A percentile compares a stretch with the other conserved stretches of the same genome.
phyloP scores from a whole-genome alignment of 2,329 filamentous ascomycete species.

The Cytospora chrysosperma region DNA sequence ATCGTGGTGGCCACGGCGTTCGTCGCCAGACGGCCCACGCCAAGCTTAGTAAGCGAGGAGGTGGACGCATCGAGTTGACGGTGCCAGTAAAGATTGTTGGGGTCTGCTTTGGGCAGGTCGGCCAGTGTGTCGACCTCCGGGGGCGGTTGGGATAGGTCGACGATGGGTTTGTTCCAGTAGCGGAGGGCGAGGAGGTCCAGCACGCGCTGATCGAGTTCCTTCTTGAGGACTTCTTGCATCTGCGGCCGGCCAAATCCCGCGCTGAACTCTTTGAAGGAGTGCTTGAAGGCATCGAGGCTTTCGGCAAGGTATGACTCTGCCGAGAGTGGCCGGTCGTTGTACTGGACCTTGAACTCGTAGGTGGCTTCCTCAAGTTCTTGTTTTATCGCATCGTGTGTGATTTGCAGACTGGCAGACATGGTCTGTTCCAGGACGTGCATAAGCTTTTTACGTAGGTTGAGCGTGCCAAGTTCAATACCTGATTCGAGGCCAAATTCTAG shows the following conservation, averaged over 20 bases:
- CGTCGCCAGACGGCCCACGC: slow-evolving; percentile 88
- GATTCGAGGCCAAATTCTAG: slow-evolving; percentile 73
- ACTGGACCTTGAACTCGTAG: slow-evolving; percentile 99
- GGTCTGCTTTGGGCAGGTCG: slow-evolving; percentile 80
- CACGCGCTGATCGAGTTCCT: slow-evolving; percentile 90
- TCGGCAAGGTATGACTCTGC: slow-evolving; percentile 97
- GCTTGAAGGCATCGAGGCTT: slow-evolving; percentile 93
- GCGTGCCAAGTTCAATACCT: slow-evolving; percentile 76
- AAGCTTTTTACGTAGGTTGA: slow-evolving; percentile 86
- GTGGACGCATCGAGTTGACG: slow-evolving; percentile 91
- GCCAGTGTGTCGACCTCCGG: slow-evolving; percentile 70
- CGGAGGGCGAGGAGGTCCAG: slow-evolving; percentile 87
- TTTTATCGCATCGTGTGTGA: slow-evolving; percentile 86
- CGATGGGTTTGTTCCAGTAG: slow-evolving; percentile 96
- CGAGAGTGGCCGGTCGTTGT: slow-evolving; percentile 92
- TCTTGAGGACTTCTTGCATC: slow-evolving; percentile 85
- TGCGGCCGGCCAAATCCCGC: slow-evolving; percentile 86
- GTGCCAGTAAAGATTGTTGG: slow-evolving; percentile 86
- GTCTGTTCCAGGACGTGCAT: slow-evolving; percentile 97
- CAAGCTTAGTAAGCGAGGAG: slow-evolving; percentile 87
- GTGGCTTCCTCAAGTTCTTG: slow-evolving; percentile 95
- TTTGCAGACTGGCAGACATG: slow-evolving; percentile 89
- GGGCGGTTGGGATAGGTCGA: slow-evolving; percentile 68
- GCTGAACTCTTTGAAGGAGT: slow-evolving; percentile 92
- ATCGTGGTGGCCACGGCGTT: slow-evolving; percentile 88